phyloP scores from a whole-genome alignment of 768 basidiomycete genomes.

The Mycena epipterygia region DNA sequence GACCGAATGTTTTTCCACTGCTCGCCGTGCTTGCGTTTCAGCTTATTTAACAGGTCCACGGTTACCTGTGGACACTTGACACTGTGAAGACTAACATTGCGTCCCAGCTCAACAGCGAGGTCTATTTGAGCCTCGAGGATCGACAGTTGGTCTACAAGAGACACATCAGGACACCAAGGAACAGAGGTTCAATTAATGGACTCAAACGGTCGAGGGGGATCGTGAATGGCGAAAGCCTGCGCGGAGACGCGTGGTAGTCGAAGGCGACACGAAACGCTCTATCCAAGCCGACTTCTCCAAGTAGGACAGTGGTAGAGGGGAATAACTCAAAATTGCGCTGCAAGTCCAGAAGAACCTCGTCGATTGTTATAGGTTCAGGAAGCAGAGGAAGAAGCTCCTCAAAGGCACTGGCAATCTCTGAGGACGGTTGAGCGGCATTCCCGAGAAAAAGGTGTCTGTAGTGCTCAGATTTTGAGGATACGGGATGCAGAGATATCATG shows the following conservation, averaged over 20 bases:
- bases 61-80: constrained; percentile 84
- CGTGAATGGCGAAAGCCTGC: constrained; percentile 80
- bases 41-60: constrained; percentile 70
- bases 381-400: constrained; percentile 71
- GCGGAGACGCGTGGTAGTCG: constrained; percentile 62
- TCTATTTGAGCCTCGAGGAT: constrained; percentile 89
- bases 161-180: constrained; percentile 9
- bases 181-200: not conserved
- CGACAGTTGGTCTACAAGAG: constrained; percentile 68
- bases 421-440: constrained; percentile 32
- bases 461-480: constrained; percentile 74
- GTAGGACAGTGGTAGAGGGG: constrained; percentile 77
- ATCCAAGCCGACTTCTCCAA: constrained; percentile 96
- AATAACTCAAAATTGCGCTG: constrained; percentile 64
- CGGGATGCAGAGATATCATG: constrained; percentile 67
- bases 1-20: constrained; percentile 67
- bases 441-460: constrained; percentile 78
- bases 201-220: constrained; percentile 71
- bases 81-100: constrained; percentile 90
- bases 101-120: constrained; percentile 82
- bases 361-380: constrained; percentile 79
- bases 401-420: constrained; percentile 59
- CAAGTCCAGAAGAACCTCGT: constrained; percentile 70
- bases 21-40: constrained; percentile 69
- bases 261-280: constrained; percentile 81